phyloP scores from a whole-genome alignment of 106 monocot genomes.

The Acorus calamus region DNA sequence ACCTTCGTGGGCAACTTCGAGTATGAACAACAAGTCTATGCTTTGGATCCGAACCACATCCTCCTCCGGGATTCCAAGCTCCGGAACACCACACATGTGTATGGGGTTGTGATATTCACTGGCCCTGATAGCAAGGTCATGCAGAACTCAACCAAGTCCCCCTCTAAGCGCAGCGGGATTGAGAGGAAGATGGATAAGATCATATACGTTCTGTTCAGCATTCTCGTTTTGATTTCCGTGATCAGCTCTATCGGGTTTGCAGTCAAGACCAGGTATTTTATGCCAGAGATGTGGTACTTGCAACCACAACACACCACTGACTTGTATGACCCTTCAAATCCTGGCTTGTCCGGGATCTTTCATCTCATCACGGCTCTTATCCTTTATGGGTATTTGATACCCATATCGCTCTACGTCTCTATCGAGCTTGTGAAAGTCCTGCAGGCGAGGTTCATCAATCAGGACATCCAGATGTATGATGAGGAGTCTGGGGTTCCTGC shows the following conservation, averaged over 20 bases:
- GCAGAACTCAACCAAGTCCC: slow-evolving; percentile 83
- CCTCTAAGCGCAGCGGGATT: slow-evolving; percentile 83
- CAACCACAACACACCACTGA: slow-evolving; percentile 29
- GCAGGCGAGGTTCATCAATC: slow-evolving; percentile 92
- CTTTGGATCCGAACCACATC: slow-evolving; percentile 81
- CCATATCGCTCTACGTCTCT: slow-evolving; percentile 91
- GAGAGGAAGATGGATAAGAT: slow-evolving; percentile 90
- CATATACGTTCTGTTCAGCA: slow-evolving; percentile 79
- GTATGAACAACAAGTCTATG: slow-evolving; percentile 62
- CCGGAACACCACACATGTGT: slow-evolving; percentile 71
- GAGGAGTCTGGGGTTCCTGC: slow-evolving; percentile 70
- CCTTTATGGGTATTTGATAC: slow-evolving; percentile 91
- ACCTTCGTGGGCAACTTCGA: slow-evolving; percentile 92
- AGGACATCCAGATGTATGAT: slow-evolving; percentile 87
- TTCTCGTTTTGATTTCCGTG: slow-evolving; percentile 77
- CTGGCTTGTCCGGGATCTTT: slow-evolving; percentile 51
- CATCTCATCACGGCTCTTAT: slow-evolving; percentile 93
- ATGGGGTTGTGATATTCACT: slow-evolving; percentile 87
- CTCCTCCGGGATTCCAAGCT: slow-evolving; percentile 93
- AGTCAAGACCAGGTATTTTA: slow-evolving; percentile 44
- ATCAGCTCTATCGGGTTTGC: slow-evolving; percentile 93
- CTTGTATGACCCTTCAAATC: slow-evolving; percentile 48
- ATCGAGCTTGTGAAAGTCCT: slow-evolving; percentile 90
- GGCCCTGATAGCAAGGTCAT: slow-evolving; percentile 95
- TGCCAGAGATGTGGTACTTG: slow-evolving; percentile 94